Base-by-base conservation (phyloP, 164 flowering plant species). In the Magnolia sinica region DNA sequence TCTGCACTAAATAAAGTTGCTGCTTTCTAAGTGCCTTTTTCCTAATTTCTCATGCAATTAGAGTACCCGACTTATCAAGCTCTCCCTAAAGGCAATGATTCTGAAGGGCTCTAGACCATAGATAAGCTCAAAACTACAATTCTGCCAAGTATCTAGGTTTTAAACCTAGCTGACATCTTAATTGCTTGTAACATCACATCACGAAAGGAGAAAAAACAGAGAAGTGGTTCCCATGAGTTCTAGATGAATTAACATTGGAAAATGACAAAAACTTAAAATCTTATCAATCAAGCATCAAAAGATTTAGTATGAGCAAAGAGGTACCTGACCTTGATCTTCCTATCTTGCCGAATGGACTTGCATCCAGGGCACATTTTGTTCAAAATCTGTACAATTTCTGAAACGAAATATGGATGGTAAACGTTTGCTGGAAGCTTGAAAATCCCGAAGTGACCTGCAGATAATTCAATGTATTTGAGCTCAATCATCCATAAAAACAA, bases 311-410 rank as follows among this genome's bases (percentile, higher is more conserved):
- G 75, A 80, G 29, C 80, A 76, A 59, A 55, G 65, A 79, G 82
- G 77, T 82, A 84, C 74, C 90, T 87, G 83, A 91, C 98, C 98
- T 91, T 89, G 75, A 71, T 82, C 85, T 71, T 50, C 74, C 24
- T 49, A 24, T 81, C 82, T 64, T 79, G 70, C 76, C 84, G 83
- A 58, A 86, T 13, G 55, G 88, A 79, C 84, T 89, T 91, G 82
- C 99, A 96, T 68, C 89, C 92, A 24, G 97, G 97, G 71, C 99
- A 96, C 49, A 96, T 78, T 74, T 81, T 87, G 78, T 96, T 93
- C 80, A 96, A 80, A 50, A 92, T 75, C 22, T 86, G 79, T 16
- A 83, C 90, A 71, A 88, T 86, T 79, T 91, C 98, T 14, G 88
- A 72, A 16, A 90, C 13, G 71, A 76, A 91, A 80, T 87, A 87